phyloP scores from a whole-genome alignment of 75 land plant genomes.

The Picea glauca region DNA sequence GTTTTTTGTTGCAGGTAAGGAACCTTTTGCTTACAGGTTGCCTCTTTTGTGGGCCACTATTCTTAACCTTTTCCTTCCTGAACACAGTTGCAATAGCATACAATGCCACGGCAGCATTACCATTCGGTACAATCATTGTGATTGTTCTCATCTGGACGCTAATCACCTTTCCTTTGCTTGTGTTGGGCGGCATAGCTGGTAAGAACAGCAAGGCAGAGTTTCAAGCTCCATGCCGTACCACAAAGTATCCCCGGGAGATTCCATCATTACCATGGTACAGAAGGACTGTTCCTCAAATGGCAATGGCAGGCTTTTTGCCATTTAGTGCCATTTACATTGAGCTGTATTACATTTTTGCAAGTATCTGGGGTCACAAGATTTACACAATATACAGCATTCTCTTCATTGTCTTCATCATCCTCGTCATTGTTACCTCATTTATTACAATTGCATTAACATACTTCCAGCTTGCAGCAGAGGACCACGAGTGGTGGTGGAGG shows the following conservation, averaged over 20 bases:
- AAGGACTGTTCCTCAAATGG: constrained; percentile 62
- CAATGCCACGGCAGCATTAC: constrained; percentile 65
- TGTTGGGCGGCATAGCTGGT: constrained; percentile 77
- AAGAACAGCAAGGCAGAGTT: constrained; percentile 67
- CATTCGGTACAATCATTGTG: constrained; percentile 68
- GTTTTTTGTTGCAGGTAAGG: constrained; percentile 34
- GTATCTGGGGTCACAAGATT: constrained; percentile 77
- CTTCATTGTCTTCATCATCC: constrained; percentile 75
- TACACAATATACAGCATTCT: constrained; percentile 74
- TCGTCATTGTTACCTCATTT: constrained; percentile 71
- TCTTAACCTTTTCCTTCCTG: constrained; percentile 62
- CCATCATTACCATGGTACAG: constrained; percentile 69
- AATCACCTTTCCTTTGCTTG: constrained; percentile 62
- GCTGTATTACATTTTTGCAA: constrained; percentile 75
- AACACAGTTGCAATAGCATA: constrained; percentile 70
- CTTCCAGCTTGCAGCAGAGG: constrained; percentile 58
- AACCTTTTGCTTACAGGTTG: constrained; percentile 52
- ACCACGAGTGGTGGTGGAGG: too few relatives aligned
- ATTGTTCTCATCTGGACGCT: constrained; percentile 66
- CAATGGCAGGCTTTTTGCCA: constrained; percentile 74
- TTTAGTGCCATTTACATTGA: constrained; percentile 82
- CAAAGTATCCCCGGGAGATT: constrained; percentile 71
- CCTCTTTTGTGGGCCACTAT: constrained; percentile 75
- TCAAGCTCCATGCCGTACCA: constrained; percentile 72
- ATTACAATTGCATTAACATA: constrained; percentile 79